Evolutionary conservation across 2,329 filamentous ascomycete genomes (phyloP).

Genomic region (Magnaporthiopsis poae): DNA sequence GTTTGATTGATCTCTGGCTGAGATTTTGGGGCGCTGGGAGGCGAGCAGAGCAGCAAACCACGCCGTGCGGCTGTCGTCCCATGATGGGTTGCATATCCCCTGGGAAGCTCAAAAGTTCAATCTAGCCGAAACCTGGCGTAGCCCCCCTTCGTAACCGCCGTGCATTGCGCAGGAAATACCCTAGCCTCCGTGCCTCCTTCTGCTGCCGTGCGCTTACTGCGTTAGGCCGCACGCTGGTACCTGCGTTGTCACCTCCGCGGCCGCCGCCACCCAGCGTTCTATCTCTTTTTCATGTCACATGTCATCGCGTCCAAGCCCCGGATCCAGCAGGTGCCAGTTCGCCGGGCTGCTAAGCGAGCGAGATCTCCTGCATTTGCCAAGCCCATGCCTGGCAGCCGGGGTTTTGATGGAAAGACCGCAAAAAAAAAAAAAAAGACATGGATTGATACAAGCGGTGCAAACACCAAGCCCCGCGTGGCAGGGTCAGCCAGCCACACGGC

Average conservation of each 20-base stretch:
- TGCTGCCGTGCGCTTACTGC: not conserved
- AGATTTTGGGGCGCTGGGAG: too few relatives aligned
- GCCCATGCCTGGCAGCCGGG: not conserved
- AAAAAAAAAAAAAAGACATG: not conserved
- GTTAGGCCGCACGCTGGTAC: not conserved
- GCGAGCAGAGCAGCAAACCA: too few relatives aligned
- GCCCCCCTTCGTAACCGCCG: not conserved
- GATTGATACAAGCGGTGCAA: not conserved
- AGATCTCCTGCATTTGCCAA: not conserved
- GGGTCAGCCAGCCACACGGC: not conserved
- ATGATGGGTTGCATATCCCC: not conserved
- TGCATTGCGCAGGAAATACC: not conserved
- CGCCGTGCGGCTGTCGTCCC: not conserved
- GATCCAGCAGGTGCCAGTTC: not conserved
- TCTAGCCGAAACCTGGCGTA: not conserved
- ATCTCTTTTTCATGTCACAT: not conserved
- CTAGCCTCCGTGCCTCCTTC: not conserved
- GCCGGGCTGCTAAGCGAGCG: not conserved
- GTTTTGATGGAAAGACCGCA: not conserved
- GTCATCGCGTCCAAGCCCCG: too few relatives aligned
- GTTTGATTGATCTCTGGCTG: too few relatives aligned
- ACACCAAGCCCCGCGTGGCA: not conserved
- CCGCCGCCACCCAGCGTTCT: not conserved
- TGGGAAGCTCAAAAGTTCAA: not conserved
- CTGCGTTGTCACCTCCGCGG: not conserved